phyloP scores from a whole-genome alignment of 345 rosid genomes.

The Acer campestre region DNA sequence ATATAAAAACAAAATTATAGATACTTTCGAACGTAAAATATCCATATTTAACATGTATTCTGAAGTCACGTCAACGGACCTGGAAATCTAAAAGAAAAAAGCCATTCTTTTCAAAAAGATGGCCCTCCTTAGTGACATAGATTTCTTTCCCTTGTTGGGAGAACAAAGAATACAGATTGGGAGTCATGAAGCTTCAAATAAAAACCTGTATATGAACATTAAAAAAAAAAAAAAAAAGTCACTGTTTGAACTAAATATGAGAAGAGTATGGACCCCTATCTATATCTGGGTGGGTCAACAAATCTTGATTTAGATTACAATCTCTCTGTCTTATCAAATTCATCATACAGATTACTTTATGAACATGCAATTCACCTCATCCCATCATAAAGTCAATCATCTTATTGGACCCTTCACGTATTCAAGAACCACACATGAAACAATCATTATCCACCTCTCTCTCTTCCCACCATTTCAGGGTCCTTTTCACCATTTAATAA shows the following conservation, averaged over 20 bases:
- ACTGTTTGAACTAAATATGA: neutral
- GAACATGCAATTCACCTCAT: conserved; percentile 33
- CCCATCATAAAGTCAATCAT: conserved; percentile 7
- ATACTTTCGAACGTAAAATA: too few species aligned
- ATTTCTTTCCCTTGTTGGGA: neutral
- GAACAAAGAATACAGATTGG: neutral
- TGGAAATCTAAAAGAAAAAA: too few species aligned
- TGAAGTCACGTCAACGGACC: too few species aligned
- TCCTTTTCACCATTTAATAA: neutral
- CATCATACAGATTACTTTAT: conserved; percentile 19
- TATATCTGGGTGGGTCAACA: conserved; percentile 19
- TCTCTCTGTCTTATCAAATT: conserved; percentile 13
- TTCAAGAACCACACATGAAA: neutral
- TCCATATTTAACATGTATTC: too few species aligned
- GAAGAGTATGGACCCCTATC: neutral
- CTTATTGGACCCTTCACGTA: conserved; percentile 15
- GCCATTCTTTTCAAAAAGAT: too few species aligned
- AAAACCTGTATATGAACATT: neutral
- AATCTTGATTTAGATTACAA: conserved; percentile 29
- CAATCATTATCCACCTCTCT: conserved; percentile 4
- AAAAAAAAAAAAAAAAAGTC: neutral
- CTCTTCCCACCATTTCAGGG: conserved; percentile 17
- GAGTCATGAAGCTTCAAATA: neutral
- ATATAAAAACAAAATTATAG: too few species aligned
- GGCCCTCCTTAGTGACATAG: too few species aligned